Percentiles rank a stretch among this genome's conserved stretches.
These are phyloP conservation scores for Brassica cretica DNA, from an alignment of 345 rosid species.

Conservation along the genomic window DNA sequence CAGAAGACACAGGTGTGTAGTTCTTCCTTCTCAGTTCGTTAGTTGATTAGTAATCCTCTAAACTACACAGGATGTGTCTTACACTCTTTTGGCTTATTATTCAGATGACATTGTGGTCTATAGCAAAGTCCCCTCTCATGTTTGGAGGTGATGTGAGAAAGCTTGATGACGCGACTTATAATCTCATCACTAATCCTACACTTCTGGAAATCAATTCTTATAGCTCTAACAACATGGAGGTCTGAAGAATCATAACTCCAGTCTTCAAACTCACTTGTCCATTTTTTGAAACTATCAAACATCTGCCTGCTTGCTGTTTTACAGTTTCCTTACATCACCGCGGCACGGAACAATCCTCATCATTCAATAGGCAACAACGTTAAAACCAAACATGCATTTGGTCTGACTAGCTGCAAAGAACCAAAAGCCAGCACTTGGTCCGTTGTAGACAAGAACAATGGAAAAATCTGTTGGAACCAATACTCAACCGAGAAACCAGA, in stretches of 20 bases:
- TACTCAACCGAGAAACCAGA: slow-evolving; percentile 31
- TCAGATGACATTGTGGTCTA: slow-evolving; percentile 94
- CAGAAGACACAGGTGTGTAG: slow-evolving; percentile 82
- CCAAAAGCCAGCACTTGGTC: slow-evolving; percentile 64
- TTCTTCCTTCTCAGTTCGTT: not conserved
- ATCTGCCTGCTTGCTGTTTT: not conserved
- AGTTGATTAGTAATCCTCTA: not conserved
- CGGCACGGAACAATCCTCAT: slow-evolving; percentile 24
- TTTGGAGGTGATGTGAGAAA: slow-evolving; percentile 88
- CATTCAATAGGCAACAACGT: slow-evolving; percentile 25
- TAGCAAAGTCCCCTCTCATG: slow-evolving; percentile 91
- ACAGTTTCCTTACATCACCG: slow-evolving; percentile 60
- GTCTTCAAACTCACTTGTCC: not conserved
- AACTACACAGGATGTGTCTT: not conserved
- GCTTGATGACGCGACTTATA: slow-evolving; percentile 61
- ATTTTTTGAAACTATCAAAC: not conserved
- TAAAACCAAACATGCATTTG: slow-evolving; percentile 44
- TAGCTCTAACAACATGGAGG: slow-evolving; percentile 83
- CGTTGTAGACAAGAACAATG: slow-evolving; percentile 45
- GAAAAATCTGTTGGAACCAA: slow-evolving; percentile 71
- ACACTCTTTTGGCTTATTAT: slow-evolving; percentile 32
- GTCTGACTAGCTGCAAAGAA: slow-evolving; percentile 72
- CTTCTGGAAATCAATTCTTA: slow-evolving; percentile 66
- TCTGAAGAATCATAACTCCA: slow-evolving; percentile 29
- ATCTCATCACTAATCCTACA: slow-evolving; percentile 70